phyloP scores from a whole-genome alignment of 495 filamentous ascomycete genomes.

The Opeltia flavorubescens region DNA sequence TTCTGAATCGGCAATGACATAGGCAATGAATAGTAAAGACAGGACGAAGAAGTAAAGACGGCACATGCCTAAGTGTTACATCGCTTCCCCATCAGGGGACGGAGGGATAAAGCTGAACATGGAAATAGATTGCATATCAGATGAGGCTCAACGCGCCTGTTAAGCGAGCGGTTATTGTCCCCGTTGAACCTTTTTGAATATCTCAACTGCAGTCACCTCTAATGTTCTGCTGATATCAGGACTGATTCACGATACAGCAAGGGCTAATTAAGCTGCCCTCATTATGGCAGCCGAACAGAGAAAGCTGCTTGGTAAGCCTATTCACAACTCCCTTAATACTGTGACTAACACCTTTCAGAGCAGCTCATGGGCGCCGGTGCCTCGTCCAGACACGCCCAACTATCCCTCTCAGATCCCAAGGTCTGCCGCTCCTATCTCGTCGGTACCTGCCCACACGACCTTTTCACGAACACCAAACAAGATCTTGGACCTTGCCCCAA shows the following conservation, averaged over 20 bases:
- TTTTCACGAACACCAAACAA: slow-evolving; percentile 99
- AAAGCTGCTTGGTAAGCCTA: slow-evolving; percentile 70
- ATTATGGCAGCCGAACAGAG: slow-evolving; percentile 90
- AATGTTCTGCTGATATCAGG: too few relatives aligned
- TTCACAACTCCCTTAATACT: background rate
- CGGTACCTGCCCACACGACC: slow-evolving; percentile 93
- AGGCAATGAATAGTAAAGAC: slow-evolving; percentile 21
- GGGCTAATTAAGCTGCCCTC: too few relatives aligned
- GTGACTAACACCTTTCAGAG: slow-evolving; percentile 29
- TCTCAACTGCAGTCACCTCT: too few relatives aligned
- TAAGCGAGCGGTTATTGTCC: background rate
- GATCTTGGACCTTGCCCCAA: slow-evolving; percentile 86
- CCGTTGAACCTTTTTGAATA: too few relatives aligned
- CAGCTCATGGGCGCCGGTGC: slow-evolving; percentile 68
- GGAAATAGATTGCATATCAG: background rate
- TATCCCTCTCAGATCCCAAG: slow-evolving; percentile 83
- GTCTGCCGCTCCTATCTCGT: slow-evolving; percentile 90
- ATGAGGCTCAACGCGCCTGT: slow-evolving; percentile 1
- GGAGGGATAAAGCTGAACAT: background rate
- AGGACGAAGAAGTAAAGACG: slow-evolving; percentile 25
- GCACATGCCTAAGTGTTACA: background rate
- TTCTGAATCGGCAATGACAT: slow-evolving; percentile 35
- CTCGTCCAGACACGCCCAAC: slow-evolving; percentile 56
- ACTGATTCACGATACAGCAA: too few relatives aligned
- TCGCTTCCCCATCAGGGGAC: background rate